phyloP scores from a whole-genome alignment of 495 filamentous ascomycete genomes.

The Apodospora peruviana region DNA sequence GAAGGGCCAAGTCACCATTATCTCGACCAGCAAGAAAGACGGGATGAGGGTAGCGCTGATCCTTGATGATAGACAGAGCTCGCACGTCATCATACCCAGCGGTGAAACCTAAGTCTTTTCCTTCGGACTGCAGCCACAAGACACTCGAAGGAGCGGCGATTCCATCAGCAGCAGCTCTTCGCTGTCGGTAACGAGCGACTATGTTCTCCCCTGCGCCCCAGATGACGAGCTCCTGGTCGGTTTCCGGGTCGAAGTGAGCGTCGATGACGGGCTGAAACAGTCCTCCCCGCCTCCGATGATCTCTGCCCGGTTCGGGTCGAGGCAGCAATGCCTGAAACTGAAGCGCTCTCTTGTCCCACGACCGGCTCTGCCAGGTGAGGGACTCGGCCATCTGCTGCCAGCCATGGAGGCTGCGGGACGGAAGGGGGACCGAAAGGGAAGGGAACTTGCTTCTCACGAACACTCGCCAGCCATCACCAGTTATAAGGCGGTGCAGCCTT shows the following conservation, averaged over 20 bases:
- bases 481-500: slow-evolving; percentile 22
- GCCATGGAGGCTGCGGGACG: slow-evolving; percentile 8
- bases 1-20: slow-evolving; percentile 33
- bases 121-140: slow-evolving; percentile 25
- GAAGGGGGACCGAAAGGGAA: slow-evolving; percentile 21
- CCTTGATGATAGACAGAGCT: slow-evolving; percentile 27
- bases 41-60: slow-evolving; percentile 10
- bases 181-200: slow-evolving; percentile 26
- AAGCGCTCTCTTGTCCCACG: slow-evolving; percentile 37
- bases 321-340: slow-evolving; percentile 20
- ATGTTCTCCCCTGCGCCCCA: slow-evolving; percentile 44
- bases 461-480: slow-evolving; percentile 34
- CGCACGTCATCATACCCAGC: slow-evolving; percentile 38
- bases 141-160: slow-evolving; percentile 12
- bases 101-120: slow-evolving; percentile 19
- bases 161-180: slow-evolving; percentile 4
- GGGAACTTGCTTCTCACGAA: slow-evolving; percentile 36
- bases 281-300: slow-evolving; percentile 11
- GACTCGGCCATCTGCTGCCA: slow-evolving; percentile 33
- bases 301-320: not conserved
- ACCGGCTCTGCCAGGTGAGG: slow-evolving; percentile 36
- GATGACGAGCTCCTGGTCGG: slow-evolving; percentile 33
- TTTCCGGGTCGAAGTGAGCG: slow-evolving; percentile 23
- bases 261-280: slow-evolving; percentile 36
- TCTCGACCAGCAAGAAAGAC: slow-evolving; percentile 36